Percentiles rank a stretch among this genome's conserved stretches.
Conservation (phyloP, 1,284 basidiomycete genomes). For the Boletellus deceptivus region DNA sequence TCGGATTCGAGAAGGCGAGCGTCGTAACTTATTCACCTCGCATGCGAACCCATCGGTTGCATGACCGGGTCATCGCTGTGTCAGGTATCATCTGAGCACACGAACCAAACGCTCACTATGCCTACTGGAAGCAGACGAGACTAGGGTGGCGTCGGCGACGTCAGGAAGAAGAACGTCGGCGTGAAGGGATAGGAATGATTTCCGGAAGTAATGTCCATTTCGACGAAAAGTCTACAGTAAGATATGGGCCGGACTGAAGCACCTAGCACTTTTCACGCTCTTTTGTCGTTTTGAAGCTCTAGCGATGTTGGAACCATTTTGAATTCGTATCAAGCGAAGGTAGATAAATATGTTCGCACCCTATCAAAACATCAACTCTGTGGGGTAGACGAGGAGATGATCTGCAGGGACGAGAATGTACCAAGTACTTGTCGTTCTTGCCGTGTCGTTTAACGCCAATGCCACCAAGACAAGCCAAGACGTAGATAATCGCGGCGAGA, state of each 20-base stretch:
- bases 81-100: conserved; percentile 20
- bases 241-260: conserved; percentile 10
- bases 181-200: conserved; percentile 15
- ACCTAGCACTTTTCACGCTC: no score
- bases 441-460: conserved; percentile 68
- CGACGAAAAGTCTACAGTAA: neutral
- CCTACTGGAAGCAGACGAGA: conserved; percentile 20
- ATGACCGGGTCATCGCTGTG: conserved; percentile 22
- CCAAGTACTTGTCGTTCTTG: conserved; percentile 40
- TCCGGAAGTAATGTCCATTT: conserved; percentile 3
- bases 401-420: conserved; percentile 46
- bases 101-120: conserved; percentile 13
- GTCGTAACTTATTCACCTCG: neutral
- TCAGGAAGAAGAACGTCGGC: conserved; percentile 7
- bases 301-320: no score
- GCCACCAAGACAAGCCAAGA: conserved; percentile 42
- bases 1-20: conserved; percentile 16
- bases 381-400: conserved; percentile 44
- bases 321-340: no score
- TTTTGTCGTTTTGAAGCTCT: no score
- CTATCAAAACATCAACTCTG: conserved; percentile 58
- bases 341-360: conserved; percentile 39
- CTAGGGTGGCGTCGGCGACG: conserved; percentile 14
- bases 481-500: conserved; percentile 64
- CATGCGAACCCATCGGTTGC: conserved; percentile 15